Percentiles rank a stretch among this genome's conserved stretches.
Conservation (phyloP, 2,329 filamentous ascomycete species). For the Domatiomyces catenatus region DNA sequence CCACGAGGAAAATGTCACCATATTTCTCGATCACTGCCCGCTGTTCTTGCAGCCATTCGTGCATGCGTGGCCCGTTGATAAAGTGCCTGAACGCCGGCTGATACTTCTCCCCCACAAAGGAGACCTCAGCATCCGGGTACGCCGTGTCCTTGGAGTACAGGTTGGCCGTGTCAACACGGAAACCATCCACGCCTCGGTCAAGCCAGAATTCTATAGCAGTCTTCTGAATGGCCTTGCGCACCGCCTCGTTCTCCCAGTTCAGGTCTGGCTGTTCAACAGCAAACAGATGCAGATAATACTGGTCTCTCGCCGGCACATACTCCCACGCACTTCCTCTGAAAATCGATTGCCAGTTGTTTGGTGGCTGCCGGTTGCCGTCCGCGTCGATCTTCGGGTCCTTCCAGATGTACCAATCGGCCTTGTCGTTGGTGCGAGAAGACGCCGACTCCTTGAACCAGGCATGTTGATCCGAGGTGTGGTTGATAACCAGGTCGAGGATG, state of each 20-base stretch:
- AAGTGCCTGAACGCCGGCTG: constrained; percentile 40
- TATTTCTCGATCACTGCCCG: constrained; percentile 41
- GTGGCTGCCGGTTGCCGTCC: constrained; percentile 40
- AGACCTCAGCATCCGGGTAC: constrained; percentile 20
- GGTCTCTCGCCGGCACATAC: constrained; percentile 14
- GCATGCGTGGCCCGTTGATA: constrained; percentile 41
- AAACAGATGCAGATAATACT: constrained; percentile 63
- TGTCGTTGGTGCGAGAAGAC: constrained; percentile 25
- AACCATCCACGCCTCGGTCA: constrained; percentile 51
- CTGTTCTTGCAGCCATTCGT: constrained; percentile 42
- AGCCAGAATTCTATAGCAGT: constrained; percentile 61
- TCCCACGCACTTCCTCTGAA: constrained; percentile 24
- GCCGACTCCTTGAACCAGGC: constrained; percentile 43
- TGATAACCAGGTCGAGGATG: constrained; percentile 62
- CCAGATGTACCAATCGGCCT: constrained; percentile 54
- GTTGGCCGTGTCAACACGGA: constrained; percentile 41
- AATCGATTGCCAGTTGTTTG: constrained; percentile 40
- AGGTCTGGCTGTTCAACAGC: constrained; percentile 58
- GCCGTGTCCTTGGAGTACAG: constrained; percentile 15
- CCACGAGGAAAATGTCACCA: constrained; percentile 44
- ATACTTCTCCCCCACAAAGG: constrained; percentile 26
- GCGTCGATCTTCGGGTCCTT: constrained; percentile 38
- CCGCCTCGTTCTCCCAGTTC: constrained; percentile 57
- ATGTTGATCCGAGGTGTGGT: constrained; percentile 52
- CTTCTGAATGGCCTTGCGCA: constrained; percentile 51